Conservation (phyloP, 2,329 filamentous ascomycete species). For the Aureobasidium sp. region DNA sequence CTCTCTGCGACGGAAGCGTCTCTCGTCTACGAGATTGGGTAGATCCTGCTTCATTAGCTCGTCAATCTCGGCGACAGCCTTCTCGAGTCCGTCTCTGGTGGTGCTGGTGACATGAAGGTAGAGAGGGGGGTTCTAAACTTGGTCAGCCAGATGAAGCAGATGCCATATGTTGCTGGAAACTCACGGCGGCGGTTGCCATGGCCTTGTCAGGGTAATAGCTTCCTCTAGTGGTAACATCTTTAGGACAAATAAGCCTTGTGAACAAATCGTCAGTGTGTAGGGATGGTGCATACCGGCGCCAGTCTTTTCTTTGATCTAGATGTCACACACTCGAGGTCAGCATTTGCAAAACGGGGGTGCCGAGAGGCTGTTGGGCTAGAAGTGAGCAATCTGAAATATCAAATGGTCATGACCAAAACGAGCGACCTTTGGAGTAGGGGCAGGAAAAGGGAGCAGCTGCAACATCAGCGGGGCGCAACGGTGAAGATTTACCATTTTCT, state of each 20-base stretch:
- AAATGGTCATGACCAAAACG: slow-evolving; percentile 24
- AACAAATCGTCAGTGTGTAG: slow-evolving; percentile 37
- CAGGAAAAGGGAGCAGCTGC: slow-evolving; percentile 34
- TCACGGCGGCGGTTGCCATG: slow-evolving; percentile 88
- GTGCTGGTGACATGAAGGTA: slow-evolving; percentile 95
- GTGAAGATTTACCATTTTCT: slow-evolving; percentile 96
- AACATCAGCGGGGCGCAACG: slow-evolving; percentile 58
- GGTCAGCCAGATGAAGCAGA: not conserved
- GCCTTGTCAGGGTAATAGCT: slow-evolving; percentile 95
- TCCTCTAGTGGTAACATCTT: slow-evolving; percentile 98
- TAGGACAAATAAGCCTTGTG: slow-evolving; percentile 52
- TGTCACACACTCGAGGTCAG: slow-evolving; percentile 82
- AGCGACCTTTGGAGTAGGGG: slow-evolving; percentile 25
- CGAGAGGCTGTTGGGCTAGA: slow-evolving; percentile 30
- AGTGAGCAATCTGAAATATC: slow-evolving; percentile 38
- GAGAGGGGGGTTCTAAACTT: slow-evolving; percentile 70
- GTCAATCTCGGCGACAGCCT: slow-evolving; percentile 79
- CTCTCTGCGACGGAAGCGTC: slow-evolving; percentile 79
- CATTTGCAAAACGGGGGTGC: slow-evolving; percentile 70
- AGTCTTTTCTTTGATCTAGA: slow-evolving; percentile 99
- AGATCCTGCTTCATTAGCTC: slow-evolving; percentile 95
- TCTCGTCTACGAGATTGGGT: slow-evolving; percentile 88
- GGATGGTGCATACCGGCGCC: slow-evolving; percentile 87
- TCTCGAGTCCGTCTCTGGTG: slow-evolving; percentile 81
- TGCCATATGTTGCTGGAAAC: slow-evolving; percentile 29